phyloP scores from a whole-genome alignment of 305 asterid genomes.

The Fraxinus nigra region DNA sequence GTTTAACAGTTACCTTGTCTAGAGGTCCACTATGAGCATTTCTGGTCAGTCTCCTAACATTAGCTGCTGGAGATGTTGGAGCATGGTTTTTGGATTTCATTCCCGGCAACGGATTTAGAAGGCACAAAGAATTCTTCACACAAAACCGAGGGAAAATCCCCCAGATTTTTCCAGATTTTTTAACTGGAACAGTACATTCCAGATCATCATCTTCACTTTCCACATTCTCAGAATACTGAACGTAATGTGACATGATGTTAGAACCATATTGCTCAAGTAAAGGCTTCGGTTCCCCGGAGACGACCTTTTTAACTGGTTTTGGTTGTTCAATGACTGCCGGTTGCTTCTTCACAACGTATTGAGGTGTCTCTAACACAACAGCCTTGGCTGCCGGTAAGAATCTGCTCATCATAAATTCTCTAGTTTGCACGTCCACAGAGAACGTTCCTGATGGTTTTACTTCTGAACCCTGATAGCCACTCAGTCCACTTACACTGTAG shows the following conservation, averaged over 20 bases:
- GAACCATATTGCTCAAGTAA: slow-evolving; percentile 35
- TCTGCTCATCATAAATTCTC: slow-evolving; percentile 84
- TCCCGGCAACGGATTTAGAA: slow-evolving; percentile 62
- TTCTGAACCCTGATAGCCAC: slow-evolving; percentile 48
- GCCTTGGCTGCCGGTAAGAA: slow-evolving; percentile 95
- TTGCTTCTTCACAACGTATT: slow-evolving; percentile 50
- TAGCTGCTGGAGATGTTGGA: slow-evolving; percentile 51
- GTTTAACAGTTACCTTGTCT: slow-evolving; percentile 55
- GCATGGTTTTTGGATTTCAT: slow-evolving; percentile 42
- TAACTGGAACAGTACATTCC: slow-evolving; percentile 36
- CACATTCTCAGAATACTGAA: slow-evolving; percentile 35
- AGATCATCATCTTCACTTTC: slow-evolving; percentile 59
- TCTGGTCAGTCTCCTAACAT: slow-evolving; percentile 55
- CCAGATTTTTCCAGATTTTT: slow-evolving; percentile 64
- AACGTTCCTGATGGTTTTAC: slow-evolving; percentile 57
- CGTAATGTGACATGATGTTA: slow-evolving; percentile 32
- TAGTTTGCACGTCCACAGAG: slow-evolving; percentile 56
- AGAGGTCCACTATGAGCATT: slow-evolving; percentile 87
- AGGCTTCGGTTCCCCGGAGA: slow-evolving; percentile 57
- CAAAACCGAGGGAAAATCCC: slow-evolving; percentile 72
- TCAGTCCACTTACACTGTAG: slow-evolving; percentile 67
- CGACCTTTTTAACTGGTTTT: slow-evolving; percentile 41
- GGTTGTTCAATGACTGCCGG: slow-evolving; percentile 34
- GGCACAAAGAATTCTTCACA: slow-evolving; percentile 72
- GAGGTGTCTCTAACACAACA: slow-evolving; percentile 66